Base-by-base conservation (phyloP, 306 rosid genomes). In the Prunus salicina region DNA sequence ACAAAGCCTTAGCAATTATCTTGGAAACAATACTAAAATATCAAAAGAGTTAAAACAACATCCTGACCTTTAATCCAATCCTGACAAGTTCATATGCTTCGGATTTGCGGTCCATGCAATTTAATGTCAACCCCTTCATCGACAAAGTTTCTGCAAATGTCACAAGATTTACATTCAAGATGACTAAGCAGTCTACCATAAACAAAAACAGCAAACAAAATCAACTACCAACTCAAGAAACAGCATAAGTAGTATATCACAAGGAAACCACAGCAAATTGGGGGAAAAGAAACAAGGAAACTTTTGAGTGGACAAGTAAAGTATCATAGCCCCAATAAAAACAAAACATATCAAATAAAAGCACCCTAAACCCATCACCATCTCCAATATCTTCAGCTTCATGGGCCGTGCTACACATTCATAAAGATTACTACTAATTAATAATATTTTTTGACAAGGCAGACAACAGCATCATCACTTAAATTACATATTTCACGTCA, bases 1-100 rank as follows among this genome's bases (percentile, higher is more conserved):
- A 70, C 57, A 85, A 64, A 52, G n/a, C 27, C 8, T 8, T 27
- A 60, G 58, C 60, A 69, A 63, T 70, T 55, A 57, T 55, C 72
- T 75, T 28, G 47, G 51, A 76, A 50, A 68, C 43, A n/a, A 75
- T 77, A 53, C n/a, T 45, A 20, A 38, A 53, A 6, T 19, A 53
- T 49, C 32, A 78, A 25, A 34, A 71, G 73, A 53, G 64, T 65
- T 71, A 30, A 80, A 72, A 53, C 27, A 64, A 61, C 30, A 79
- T 18, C 63, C 92, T 47, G 41, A 96, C 99, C 97, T 95, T 95
- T 46, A 95, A 83, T 66, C 98, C 98, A 67, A 73, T 89, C 62
- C 98, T 96, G 79, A 95, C 98, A 73, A 95, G 98, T 22, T 92
- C 98, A 72, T 95, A 95, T 25, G 98, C 98, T 88, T 95, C 98